phyloP scores from a whole-genome alignment of 495 filamentous ascomycete species.

The Neurospora terricola region DNA sequence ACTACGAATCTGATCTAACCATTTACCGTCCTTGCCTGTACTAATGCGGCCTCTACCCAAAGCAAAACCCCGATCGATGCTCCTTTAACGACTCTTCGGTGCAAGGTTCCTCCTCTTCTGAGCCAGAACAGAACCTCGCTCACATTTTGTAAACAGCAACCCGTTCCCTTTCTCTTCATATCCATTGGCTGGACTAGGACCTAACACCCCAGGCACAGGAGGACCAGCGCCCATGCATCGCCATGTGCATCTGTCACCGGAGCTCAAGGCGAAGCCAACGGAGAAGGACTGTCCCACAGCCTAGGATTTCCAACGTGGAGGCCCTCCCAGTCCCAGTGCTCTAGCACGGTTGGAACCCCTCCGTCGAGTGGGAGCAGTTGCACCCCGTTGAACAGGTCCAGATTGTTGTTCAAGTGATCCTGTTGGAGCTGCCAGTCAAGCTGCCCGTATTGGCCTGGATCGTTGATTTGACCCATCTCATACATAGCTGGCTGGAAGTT shows the following conservation, averaged over 20 bases:
- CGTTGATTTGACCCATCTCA: background rate
- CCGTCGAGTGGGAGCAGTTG: conserved; percentile 4
- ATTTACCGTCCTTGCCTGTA: background rate
- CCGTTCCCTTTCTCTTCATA: background rate
- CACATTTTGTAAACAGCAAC: background rate
- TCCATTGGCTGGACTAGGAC: background rate
- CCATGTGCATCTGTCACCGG: background rate
- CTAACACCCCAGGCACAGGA: background rate
- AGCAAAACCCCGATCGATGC: background rate
- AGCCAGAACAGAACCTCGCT: background rate
- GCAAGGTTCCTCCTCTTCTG: background rate
- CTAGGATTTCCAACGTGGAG: conserved; percentile 16
- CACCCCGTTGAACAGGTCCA: conserved; percentile 2
- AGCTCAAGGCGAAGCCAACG: background rate
- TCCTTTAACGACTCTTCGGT: background rate
- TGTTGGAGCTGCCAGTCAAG: conserved; percentile 8
- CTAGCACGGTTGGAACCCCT: conserved; percentile 8
- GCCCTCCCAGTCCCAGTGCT: conserved; percentile 18
- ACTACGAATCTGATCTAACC: background rate
- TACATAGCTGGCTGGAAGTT: background rate
- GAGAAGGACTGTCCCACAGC: conserved; percentile 6
- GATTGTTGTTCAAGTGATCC: background rate
- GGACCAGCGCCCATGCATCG: background rate
- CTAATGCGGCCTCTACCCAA: background rate
- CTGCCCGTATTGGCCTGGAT: conserved; percentile 1